Evolutionary conservation across 192 early-diverging fungal genomes (phyloP), one percentile per base, ranked within the genome.

Genomic region (Backusella mclennaniae): DNA sequence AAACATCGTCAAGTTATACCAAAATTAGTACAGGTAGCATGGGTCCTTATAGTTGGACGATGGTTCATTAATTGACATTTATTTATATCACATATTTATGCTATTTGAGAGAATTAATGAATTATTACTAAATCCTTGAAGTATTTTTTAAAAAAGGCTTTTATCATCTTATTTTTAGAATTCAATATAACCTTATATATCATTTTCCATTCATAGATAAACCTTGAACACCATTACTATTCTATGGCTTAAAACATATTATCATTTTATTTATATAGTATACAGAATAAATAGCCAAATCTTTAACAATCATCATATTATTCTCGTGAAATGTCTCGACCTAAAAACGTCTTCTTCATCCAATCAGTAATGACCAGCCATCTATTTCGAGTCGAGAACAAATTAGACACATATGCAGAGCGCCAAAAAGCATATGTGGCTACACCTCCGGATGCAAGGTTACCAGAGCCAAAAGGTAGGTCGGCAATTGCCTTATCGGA

Each of bases 401-500:
- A 87, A 84, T 92, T 91, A 82, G 85, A 89, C 38, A 93, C 76
- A 77, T 92, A 92, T 6, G 89, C 92, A 7, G 89, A 90, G 73
- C 91, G 88, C 92, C 91, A 92, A 88, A 93, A 93, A 76, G 92
- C 87, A 82, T 89, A 94, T 6, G 90, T 92, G 42, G 91, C 79
- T 53, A 93, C 81, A 71, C 90, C 90, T 72, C 90, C 89, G 5
- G 89, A 84, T 0, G 89, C 85, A 31, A 92, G 83, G 73, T 90
- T 91, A 67, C 85, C 85, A 83, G 87, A 86, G 78, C 88, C 83
- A 82, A 92, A 86, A 19, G 95, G 96, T 31, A 98, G 77, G 73
- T 98, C 96, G 7, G 96, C 96, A 84, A 98, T 96, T 46, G 96
- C 96, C 83, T 92, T 91, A 74, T 98, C 96, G 26, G 89, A 88